Conservation (phyloP, 495 filamentous ascomycete species). For the Lichenothelia convexa region DNA sequence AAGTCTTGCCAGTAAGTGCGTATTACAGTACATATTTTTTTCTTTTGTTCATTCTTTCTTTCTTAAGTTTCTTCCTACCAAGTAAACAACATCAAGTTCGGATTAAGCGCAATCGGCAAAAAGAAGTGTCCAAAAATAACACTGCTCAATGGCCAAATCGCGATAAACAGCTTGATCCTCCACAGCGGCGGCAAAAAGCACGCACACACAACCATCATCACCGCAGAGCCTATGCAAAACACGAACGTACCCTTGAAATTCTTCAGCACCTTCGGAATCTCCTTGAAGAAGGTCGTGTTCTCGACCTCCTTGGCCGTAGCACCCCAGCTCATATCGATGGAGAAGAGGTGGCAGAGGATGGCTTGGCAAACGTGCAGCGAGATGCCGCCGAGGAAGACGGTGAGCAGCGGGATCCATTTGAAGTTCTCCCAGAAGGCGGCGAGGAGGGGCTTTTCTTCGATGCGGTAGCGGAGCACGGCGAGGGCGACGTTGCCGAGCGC, state of each 20-base stretch:
- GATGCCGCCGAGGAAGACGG: constrained; percentile 30
- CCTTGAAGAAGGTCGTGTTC: constrained; percentile 39
- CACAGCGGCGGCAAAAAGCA: constrained; percentile 30
- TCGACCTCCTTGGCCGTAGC: constrained; percentile 40
- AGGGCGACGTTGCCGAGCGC: constrained; percentile 28
- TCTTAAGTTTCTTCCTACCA: constrained; percentile 31
- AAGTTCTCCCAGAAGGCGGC: constrained; percentile 24
- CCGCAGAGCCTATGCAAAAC: constrained; percentile 29
- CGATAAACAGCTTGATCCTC: constrained; percentile 36
- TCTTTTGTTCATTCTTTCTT: too few species aligned
- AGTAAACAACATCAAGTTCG: constrained; percentile 47
- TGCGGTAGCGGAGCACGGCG: constrained; percentile 28
- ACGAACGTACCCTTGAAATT: constrained; percentile 42
- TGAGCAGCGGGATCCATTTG: constrained; percentile 28
- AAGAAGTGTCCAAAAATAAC: constrained; percentile 38
- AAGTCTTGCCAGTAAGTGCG: too few species aligned
- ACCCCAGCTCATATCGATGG: constrained; percentile 31
- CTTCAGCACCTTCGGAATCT: constrained; percentile 35
- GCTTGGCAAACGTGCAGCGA: constrained; percentile 29
- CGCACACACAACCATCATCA: constrained; percentile 29
- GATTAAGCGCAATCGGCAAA: constrained; percentile 42
- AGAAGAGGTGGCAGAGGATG: constrained; percentile 27
- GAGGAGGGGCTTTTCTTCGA: constrained; percentile 20
- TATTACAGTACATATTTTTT: too few species aligned
- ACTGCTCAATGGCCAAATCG: constrained; percentile 38